These are phyloP conservation scores for Actinidia arguta DNA, from an alignment of 179 eudicot species.

Conservation along the genomic window DNA sequence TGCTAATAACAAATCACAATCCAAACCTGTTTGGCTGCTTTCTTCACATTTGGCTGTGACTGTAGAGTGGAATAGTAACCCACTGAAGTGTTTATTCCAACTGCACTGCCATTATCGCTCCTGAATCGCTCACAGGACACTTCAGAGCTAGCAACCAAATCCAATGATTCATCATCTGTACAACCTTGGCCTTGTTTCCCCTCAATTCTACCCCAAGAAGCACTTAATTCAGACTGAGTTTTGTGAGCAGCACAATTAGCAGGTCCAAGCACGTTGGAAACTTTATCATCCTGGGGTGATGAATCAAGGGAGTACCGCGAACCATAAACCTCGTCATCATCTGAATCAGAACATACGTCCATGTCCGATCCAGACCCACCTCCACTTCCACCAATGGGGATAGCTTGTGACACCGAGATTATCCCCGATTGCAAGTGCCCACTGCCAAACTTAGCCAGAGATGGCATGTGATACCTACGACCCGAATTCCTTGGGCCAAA, in stretches of 20 bases:
- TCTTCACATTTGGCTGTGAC: constrained; percentile 9
- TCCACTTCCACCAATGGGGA: constrained; percentile 32
- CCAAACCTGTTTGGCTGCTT: constrained; percentile 20
- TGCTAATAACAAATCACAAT: not conserved
- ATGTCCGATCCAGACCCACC: constrained; percentile 58
- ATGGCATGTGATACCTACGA: constrained; percentile 56
- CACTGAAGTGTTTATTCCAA: not conserved
- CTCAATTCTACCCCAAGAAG: constrained; percentile 35
- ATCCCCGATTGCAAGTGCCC: constrained; percentile 59
- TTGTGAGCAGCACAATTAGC: constrained; percentile 43
- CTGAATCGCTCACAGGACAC: constrained; percentile 21
- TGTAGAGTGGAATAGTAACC: not conserved
- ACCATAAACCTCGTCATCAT: constrained; percentile 63
- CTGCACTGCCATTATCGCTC: not conserved
- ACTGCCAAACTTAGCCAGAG: constrained; percentile 58
- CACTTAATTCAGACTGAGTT: constrained; percentile 49
- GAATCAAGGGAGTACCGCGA: constrained; percentile 65
- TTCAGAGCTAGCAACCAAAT: constrained; percentile 55
- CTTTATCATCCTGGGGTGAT: constrained; percentile 60
- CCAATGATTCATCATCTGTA: constrained; percentile 44
- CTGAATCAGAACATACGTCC: constrained; percentile 58
- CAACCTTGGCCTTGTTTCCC: constrained; percentile 31
- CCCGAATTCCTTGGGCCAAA: constrained; percentile 30
- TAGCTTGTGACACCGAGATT: constrained; percentile 39
- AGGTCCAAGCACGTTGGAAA: constrained; percentile 35